A percentile compares a stretch with the other conserved stretches of the same genome.
These are phyloP conservation scores for Zhuliangozyma blackwelliae DNA, from an alignment of 1,139 yeast genomes.

Conservation along the genomic window DNA sequence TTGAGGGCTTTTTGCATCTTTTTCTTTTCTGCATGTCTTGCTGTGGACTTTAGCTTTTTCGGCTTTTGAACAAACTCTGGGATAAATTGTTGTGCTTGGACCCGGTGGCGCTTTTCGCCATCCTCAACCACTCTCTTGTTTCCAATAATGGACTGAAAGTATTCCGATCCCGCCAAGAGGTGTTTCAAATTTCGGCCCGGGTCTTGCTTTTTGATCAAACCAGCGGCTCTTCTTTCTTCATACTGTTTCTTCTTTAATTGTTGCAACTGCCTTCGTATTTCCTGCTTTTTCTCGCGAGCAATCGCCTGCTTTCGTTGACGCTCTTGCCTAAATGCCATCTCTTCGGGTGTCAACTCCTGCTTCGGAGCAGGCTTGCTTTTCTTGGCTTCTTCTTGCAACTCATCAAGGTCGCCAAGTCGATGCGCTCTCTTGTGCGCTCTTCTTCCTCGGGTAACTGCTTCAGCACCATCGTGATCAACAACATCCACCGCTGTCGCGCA, in stretches of 20 bases:
- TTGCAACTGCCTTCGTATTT: neutral
- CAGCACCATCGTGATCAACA: neutral
- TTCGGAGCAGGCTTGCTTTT: neutral
- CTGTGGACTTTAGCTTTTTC: constrained; percentile 7
- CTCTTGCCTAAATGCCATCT: constrained; percentile 2
- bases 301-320: too few relatives aligned
- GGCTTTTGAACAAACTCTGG: constrained; percentile 18
- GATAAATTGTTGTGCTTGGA: constrained; percentile 21
- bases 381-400: constrained; percentile 7
- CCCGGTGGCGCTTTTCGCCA: constrained; percentile 32
- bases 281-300: neutral
- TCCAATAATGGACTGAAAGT: constrained; percentile 39
- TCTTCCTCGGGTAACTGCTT: neutral
- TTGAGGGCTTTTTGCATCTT: constrained; percentile 7
- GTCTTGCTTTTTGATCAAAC: neutral
- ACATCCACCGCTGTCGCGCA: constrained; percentile 7
- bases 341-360: constrained; percentile 6
- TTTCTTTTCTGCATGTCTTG: constrained; percentile 9
- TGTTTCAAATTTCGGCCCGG: constrained; percentile 4
- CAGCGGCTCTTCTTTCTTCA: neutral
- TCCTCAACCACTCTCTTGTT: constrained; percentile 25
- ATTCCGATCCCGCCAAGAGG: constrained; percentile 26
- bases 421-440: constrained; percentile 3
- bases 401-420: constrained; percentile 5
- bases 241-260: neutral